Evolutionary conservation across 2,329 filamentous ascomycete genomes (phyloP), one percentile per base, ranked within the genome.

Genomic region (Didymellaceae sp.): DNA sequence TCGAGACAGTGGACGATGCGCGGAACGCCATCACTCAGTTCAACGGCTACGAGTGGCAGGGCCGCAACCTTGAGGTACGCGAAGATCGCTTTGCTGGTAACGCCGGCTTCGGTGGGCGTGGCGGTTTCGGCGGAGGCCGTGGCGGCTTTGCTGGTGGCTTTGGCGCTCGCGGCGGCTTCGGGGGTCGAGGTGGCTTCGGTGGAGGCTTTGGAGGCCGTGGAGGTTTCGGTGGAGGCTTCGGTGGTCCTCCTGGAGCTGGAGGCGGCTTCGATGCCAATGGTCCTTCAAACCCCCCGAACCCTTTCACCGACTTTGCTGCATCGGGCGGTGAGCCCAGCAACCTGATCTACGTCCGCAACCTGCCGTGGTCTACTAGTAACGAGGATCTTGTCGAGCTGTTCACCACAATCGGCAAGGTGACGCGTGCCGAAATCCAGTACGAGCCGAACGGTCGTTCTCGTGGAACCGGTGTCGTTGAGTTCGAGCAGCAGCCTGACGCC

Each of bases 21-120:
- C 90, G 91, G 61, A 96, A 91, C 69, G 94, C 94, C 17, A 99
- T 99, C 60, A 87, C 91, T 69, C 92, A 97, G 63, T 99, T 97
- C 81, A 97, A 97, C 71, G 94, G 94, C 52, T 97, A 96, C 72
- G 94, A 99, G 59, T 99, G 94, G 94, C 93, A 97, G 74, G 94
- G 94, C 9, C 89, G 94, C 51, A 79, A 87, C 43, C 85, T 99
- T 41, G 94, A 99, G 74, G 94, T 99, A 57, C 91, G 94, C 57
- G 93, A 97, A 75, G 94, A 99, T 71, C 89, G 94, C 50, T 99
- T 92, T 71, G 94, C 94, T 52, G 86, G 85, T 53, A 75, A 79
- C 53, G 74, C 75, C 51, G 72, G 66, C 52, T 66, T 71, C 39
- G 73, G 73, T 20, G 70, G 68, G 43, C 71, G 80, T 65, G 78